Conservation (phyloP, 805 yeast species). For the Barnettozyma salicaria region DNA sequence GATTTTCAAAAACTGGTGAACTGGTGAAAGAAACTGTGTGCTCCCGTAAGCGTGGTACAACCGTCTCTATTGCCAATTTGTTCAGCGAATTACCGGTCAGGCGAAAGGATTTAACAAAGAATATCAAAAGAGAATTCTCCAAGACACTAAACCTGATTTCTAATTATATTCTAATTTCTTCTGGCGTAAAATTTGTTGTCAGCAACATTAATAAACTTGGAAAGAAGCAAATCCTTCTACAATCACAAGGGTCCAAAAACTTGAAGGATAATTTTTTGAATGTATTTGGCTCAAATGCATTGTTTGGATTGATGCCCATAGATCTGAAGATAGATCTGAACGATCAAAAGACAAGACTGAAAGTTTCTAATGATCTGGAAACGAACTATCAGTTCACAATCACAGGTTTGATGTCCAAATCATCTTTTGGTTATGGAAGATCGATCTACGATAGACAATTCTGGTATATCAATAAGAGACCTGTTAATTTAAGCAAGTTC, state of each 20-base stretch:
- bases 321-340: slow-evolving; percentile 36
- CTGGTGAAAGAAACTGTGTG: slow-evolving; percentile 37
- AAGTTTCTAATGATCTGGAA: slow-evolving; percentile 6
- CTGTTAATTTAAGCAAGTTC: slow-evolving; percentile 53
- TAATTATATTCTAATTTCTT: slow-evolving; percentile 59
- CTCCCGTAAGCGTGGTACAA: slow-evolving; percentile 64
- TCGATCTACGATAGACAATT: slow-evolving; percentile 69
- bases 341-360: slow-evolving; percentile 18
- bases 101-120: slow-evolving; percentile 61
- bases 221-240: slow-evolving; percentile 48
- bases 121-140: slow-evolving; percentile 63
- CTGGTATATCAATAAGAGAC: slow-evolving; percentile 69
- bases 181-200: slow-evolving; percentile 52
- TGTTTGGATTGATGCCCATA: slow-evolving; percentile 50
- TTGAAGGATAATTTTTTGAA: slow-evolving; percentile 55
- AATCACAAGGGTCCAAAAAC: slow-evolving; percentile 46
- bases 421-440: slow-evolving; percentile 75
- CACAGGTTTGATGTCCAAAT: slow-evolving; percentile 65
- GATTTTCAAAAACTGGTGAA: slow-evolving; percentile 50
- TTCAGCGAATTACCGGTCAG: slow-evolving; percentile 80
- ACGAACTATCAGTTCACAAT: slow-evolving; percentile 34
- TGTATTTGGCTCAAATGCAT: slow-evolving; percentile 65
- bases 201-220: slow-evolving; percentile 43
- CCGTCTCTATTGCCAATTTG: slow-evolving; percentile 48
- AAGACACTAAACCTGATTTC: slow-evolving; percentile 58